Evolutionary conservation across 2,329 filamentous ascomycete genomes (phyloP).

Genomic region (Teratosphaeria epicoccoides): DNA sequence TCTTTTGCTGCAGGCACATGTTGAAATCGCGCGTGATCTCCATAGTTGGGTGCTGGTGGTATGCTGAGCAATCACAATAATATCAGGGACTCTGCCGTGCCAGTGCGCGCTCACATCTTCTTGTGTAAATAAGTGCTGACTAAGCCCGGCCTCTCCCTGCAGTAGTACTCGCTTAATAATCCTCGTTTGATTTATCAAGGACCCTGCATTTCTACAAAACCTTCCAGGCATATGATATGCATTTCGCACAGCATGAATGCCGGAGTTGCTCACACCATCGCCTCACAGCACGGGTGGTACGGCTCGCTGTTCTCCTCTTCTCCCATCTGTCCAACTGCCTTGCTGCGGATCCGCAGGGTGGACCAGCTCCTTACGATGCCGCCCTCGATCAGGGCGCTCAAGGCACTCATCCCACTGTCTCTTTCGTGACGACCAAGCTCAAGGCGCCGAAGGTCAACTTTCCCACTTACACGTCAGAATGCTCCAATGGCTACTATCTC

Average conservation of each 20-base stretch:
- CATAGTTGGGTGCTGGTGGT: constrained; percentile 18
- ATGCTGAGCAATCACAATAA: constrained; percentile 15
- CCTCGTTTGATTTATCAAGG: too few relatives aligned
- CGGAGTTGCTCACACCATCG: neutral
- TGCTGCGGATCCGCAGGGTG: neutral
- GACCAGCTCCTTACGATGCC: constrained; percentile 1
- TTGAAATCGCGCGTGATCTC: constrained; percentile 62
- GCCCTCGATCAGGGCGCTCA: neutral
- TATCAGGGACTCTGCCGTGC: too few relatives aligned
- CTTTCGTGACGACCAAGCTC: constrained; percentile 8
- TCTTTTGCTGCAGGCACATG: constrained; percentile 51
- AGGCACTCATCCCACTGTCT: constrained; percentile 8
- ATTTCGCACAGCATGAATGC: neutral
- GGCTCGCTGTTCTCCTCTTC: neutral
- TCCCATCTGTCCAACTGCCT: neutral
- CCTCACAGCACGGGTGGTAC: neutral
- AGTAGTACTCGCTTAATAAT: too few relatives aligned
- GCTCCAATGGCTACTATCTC: constrained; percentile 13
- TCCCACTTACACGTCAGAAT: constrained; percentile 6
- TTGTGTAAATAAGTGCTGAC: too few relatives aligned
- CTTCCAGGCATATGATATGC: too few relatives aligned
- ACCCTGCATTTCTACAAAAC: too few relatives aligned
- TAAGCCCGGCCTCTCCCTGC: too few relatives aligned
- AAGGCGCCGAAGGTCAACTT: constrained; percentile 11
- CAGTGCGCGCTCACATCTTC: too few relatives aligned